Evolutionary conservation across 768 basidiomycete genomes (phyloP).

Genomic region (Tricholoma saponaceum): DNA sequence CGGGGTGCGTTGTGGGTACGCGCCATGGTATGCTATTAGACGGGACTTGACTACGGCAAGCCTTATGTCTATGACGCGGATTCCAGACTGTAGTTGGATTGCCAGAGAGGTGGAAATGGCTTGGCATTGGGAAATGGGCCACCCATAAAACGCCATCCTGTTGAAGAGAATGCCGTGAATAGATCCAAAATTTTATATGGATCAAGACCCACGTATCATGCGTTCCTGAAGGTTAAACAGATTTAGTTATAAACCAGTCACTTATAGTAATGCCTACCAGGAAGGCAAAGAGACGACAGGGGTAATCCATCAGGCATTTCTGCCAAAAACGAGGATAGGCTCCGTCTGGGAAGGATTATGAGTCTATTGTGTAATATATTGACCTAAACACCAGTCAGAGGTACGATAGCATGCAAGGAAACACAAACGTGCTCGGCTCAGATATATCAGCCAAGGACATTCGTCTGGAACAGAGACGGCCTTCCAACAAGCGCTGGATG

Average conservation of each 20-base stretch:
- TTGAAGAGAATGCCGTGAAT: conserved; percentile 4
- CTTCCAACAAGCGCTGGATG: conserved; percentile 41
- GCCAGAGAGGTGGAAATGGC: conserved; percentile 53
- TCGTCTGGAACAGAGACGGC: conserved; percentile 34
- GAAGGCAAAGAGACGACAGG: conserved; percentile 73
- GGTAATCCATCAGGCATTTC: conserved; percentile 63
- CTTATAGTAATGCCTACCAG: conserved; percentile 46
- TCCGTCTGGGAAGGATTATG: conserved; percentile 56
- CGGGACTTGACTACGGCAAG: conserved; percentile 60
- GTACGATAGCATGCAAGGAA: background rate
- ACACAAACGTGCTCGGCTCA: conserved; percentile 33
- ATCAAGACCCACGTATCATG: conserved; percentile 58
- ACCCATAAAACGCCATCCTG: conserved; percentile 82
- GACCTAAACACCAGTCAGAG: conserved; percentile 30
- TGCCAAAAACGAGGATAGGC: conserved; percentile 50
- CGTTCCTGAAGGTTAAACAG: conserved; percentile 38
- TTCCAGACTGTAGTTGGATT: conserved; percentile 70
- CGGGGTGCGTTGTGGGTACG: conserved; percentile 63
- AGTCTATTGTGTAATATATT: conserved; percentile 42
- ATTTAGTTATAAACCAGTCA: conserved; percentile 10
- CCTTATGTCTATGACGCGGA: conserved; percentile 79
- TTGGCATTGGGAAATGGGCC: conserved; percentile 89
- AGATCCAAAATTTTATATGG: background rate
- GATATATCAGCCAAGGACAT: conserved; percentile 58
- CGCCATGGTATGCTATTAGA: conserved; percentile 77